Base-by-base conservation (phyloP, 495 filamentous ascomycete genomes). In the Talaromyces ruber region DNA sequence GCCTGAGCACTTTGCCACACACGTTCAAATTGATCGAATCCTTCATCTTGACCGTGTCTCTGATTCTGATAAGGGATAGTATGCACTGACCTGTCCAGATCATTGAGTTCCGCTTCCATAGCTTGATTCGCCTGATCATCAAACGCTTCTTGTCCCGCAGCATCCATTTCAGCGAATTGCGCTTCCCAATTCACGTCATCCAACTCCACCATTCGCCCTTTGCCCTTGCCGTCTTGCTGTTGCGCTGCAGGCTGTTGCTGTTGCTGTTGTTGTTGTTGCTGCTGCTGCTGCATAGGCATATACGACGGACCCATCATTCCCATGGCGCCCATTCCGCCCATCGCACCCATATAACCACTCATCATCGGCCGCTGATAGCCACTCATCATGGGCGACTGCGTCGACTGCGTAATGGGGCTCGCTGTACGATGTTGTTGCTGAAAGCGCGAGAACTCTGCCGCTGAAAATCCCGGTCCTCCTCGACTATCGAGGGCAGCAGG, bases 131-230 rank as follows among this genome's bases (percentile, higher is more conserved):
- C 88, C 72, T 88, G 81, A 25, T 85, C 84, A 68, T 95, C 91
- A 64, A 83, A 65, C 26, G 77, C 74, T 66, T 83, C 74, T 54
- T 83, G 79, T 22, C 85, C 87, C 55, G 86, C 82, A 50, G 88
- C 77, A 75, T 94, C 92, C 71, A 98, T 86, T 76, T 93, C 84
- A 51, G 88, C 86, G 70, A 99, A 99, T 70, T 98, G 92, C 63
- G 88, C 88, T 75, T 98, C 94, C 94, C 95, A 99, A 62, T 94
- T 87, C 66, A 86, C 81, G 63, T 98, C 92, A 68, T 97, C 91
- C 26, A 98, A 82, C 77, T 98, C 95, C 4, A 97, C 85, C 76
- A 98, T 87, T 66, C 92, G 86, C 4, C 83, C 88, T 73, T 97
- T 97, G 34, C 92, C 93, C 74, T 98, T 97, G 28, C 82, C 64